Conservation (phyloP, 768 basidiomycete species). For the Podaxis sp. region DNA sequence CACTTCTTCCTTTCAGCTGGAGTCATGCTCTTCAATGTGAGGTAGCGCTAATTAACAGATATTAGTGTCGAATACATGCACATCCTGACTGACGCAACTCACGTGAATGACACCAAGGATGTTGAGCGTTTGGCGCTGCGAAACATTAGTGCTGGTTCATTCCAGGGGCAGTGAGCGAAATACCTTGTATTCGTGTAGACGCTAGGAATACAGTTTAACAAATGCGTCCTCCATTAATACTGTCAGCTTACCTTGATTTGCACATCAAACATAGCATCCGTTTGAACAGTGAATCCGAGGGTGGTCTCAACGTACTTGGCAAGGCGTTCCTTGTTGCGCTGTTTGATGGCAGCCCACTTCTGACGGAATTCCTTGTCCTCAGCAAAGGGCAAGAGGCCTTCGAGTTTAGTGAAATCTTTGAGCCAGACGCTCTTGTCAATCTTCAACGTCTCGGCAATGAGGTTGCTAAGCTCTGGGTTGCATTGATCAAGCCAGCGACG, state of each 20-base stretch:
- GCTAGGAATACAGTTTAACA: slow-evolving; percentile 41
- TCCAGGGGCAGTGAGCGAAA: not conserved
- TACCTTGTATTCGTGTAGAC: slow-evolving; percentile 91
- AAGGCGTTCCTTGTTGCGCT: slow-evolving; percentile 86
- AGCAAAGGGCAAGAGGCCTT: slow-evolving; percentile 69
- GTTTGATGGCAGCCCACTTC: slow-evolving; percentile 85
- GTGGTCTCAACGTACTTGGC: slow-evolving; percentile 73
- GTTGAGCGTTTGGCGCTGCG: slow-evolving; percentile 88
- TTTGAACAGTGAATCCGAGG: slow-evolving; percentile 70
- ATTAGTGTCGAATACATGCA: not conserved
- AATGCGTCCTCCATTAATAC: not conserved
- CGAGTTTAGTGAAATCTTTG: slow-evolving; percentile 76
- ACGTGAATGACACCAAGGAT: slow-evolving; percentile 89
- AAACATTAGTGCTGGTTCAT: not conserved
- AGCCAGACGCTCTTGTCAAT: slow-evolving; percentile 79
- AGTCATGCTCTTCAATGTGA: slow-evolving; percentile 75
- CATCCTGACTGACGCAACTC: slow-evolving; percentile 23
- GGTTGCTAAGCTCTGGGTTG: slow-evolving; percentile 83
- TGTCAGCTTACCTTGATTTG: slow-evolving; percentile 67
- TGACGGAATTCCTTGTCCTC: slow-evolving; percentile 76
- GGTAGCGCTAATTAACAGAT: slow-evolving; percentile 61
- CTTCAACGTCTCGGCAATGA: slow-evolving; percentile 83
- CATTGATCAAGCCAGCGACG: slow-evolving; percentile 95
- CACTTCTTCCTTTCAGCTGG: slow-evolving; percentile 80
- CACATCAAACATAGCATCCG: slow-evolving; percentile 85